Evolutionary conservation across 1,284 basidiomycete species (phyloP), one percentile per base, ranked within the genome.

Genomic region (Puccinia horiana): DNA sequence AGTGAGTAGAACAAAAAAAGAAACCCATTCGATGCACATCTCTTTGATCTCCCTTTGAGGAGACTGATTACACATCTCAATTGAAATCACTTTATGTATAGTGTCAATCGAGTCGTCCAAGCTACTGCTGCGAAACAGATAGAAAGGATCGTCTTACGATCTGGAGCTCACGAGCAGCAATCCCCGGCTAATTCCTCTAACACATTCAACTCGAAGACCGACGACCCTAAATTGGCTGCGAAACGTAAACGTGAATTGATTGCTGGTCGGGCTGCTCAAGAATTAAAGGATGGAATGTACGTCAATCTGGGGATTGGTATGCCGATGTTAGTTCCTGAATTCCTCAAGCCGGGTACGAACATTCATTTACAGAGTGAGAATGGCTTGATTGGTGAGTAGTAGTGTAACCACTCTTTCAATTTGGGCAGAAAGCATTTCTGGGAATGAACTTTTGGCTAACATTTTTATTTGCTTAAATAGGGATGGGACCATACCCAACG

Each of bases 301-400:
- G 89, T 90, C 82, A 92, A 91, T 85, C 90, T 93, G 49, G 86
- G 88, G 40, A 88, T 90, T 74, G 95, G 95, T 47, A 97, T 97
- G 92, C 95, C 95, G n/a, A 96, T 94, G 35, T 90, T 97, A 18
- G 93, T 95, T 23, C 94, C 95, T 11, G 91, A 94, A 86, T 93
- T 93, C 88, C 87, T 95, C 76, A 90, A 91, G 69, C 90, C 91
- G 73, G 93, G 91, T 75, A 91, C 94, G n/a, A 91, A 91, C 78
- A 94, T 97, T 54, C 95, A 94, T 93, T 87, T 96, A 85, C 95
- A 98, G 87, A 94, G 93, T 85, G 95, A 98, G 89, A 98, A 98
- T 85, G 95, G 95, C 82, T 93, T 97, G 83, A 89, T 98, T 84
- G 95, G 86, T 84, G 16, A 73, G 84, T 78, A 20, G n/a, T 69